These are phyloP conservation scores for Metschnikowia henanensis DNA, from an alignment of 805 yeast species.

Conservation along the genomic window DNA sequence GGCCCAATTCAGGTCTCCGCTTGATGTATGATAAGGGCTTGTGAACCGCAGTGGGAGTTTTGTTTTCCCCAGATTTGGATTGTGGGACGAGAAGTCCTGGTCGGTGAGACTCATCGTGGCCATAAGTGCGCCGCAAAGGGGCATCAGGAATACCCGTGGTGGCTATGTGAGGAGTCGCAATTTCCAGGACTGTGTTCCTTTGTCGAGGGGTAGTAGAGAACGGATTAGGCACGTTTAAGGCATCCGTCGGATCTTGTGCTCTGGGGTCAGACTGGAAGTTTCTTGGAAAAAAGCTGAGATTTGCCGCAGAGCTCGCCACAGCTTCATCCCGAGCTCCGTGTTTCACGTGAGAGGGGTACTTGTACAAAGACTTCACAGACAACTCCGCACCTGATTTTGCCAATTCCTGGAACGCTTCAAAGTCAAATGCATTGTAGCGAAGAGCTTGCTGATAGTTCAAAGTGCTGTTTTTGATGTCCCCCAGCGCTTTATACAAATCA, in stretches of 20 bases:
- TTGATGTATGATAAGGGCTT: slow-evolving; percentile 14
- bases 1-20: slow-evolving; percentile 12
- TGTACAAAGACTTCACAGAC: slow-evolving; percentile 56
- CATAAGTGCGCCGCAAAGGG: slow-evolving; percentile 29
- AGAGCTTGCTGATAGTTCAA: slow-evolving; percentile 68
- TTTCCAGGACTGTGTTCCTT: slow-evolving; percentile 9
- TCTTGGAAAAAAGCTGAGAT: slow-evolving; percentile 8
- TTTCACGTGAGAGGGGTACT: slow-evolving; percentile 17
- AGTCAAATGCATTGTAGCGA: slow-evolving; percentile 72
- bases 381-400: slow-evolving; percentile 71
- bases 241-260: slow-evolving; percentile 7
- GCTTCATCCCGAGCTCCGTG: background rate
- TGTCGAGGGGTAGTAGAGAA: slow-evolving; percentile 36
- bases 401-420: slow-evolving; percentile 83
- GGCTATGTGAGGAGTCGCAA: slow-evolving; percentile 23
- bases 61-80: slow-evolving; percentile 11
- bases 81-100: slow-evolving; percentile 10
- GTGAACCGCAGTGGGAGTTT: slow-evolving; percentile 16
- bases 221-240: slow-evolving; percentile 17
- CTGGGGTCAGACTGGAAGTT: slow-evolving; percentile 7
- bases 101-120: slow-evolving; percentile 8
- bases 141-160: slow-evolving; percentile 34
- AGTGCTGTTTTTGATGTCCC: slow-evolving; percentile 64
- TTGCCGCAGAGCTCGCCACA: background rate
- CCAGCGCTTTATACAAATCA: slow-evolving; percentile 56